Evolutionary conservation across 75 land plant genomes (phyloP), one percentile per base, ranked within the genome.

Genomic region (Cupressus sempervirens): DNA sequence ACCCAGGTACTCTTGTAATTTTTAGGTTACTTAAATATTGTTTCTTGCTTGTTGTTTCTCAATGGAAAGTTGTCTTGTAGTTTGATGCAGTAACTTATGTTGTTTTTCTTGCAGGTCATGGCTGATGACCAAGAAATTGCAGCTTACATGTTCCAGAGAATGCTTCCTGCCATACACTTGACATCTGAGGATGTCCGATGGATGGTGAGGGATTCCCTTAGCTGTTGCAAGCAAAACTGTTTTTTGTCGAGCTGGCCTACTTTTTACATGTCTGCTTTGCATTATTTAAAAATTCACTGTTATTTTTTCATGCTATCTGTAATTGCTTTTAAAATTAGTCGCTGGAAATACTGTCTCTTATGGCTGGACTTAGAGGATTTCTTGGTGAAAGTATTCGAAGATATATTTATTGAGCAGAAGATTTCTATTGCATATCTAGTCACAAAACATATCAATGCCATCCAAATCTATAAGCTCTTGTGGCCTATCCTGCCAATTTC

Each of bases 81-180:
- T 43, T 65, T 65, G 16, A 85, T 74, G 70, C 13, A 46, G 40
- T 34, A 82, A 45, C 40, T 43, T 11, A 67, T 32, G 54, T 30
- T 75, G 16, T 67, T 79, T 68, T 36, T 4, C 65, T 18, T 77
- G 13, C 83, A 98, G 99, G 96, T 98, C 54, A 90, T 98, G 93
- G 92, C 93, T 82, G 99, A 98, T 91, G 96, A 96, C 80, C 95
- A 93, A 86, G 97, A 98, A 87, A 96, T 98, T 85, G 97, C 95
- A 48, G 93, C 99, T 23, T 98, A 91, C 83, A 89, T 98, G 93
- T 98, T 98, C 79, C 95, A 94, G n/a, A 92, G 99, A 86, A 96
- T 94, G 67, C 93, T 98, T 26, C 96, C 99, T 79, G 91, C 93
- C 34, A 68, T 89, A 85, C 97, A 98, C 88, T 86, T 98, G 65